Conservation (phyloP, 2,329 filamentous ascomycete species). For the Pyricularia pennisetigena region DNA sequence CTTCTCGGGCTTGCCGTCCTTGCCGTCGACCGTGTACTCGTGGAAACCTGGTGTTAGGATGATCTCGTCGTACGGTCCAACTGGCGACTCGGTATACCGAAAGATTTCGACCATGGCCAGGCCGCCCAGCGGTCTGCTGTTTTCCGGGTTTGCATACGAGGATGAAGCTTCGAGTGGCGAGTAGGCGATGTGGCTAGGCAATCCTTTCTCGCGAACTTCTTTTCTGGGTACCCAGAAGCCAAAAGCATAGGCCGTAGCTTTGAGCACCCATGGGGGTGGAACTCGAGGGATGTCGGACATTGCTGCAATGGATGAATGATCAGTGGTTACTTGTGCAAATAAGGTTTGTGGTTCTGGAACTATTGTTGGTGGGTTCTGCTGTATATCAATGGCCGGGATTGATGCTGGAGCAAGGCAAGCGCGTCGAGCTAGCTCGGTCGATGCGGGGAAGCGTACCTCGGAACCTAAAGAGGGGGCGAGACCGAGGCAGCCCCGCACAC, state of each 20-base stretch:
- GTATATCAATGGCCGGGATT: background rate
- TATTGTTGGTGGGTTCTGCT: background rate
- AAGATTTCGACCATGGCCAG: slow-evolving; percentile 39
- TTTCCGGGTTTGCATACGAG: slow-evolving; percentile 20
- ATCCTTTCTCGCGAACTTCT: slow-evolving; percentile 14
- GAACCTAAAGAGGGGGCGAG: background rate
- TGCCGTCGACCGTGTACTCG: slow-evolving; percentile 25
- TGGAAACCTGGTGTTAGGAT: slow-evolving; percentile 36
- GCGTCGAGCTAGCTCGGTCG: background rate
- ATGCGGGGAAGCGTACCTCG: background rate
- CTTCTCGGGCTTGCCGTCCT: slow-evolving; percentile 19
- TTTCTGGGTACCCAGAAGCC: slow-evolving; percentile 25
- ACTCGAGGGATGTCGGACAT: slow-evolving; percentile 8
- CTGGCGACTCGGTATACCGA: slow-evolving; percentile 38
- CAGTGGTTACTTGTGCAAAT: no score
- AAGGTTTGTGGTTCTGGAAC: background rate
- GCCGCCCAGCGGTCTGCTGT: slow-evolving; percentile 30
- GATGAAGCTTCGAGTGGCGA: slow-evolving; percentile 35
- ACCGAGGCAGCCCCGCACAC: background rate
- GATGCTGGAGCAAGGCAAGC: background rate
- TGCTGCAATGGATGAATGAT: no score
- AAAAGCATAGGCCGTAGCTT: slow-evolving; percentile 32
- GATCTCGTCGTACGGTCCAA: slow-evolving; percentile 45
- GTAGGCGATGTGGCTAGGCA: slow-evolving; percentile 28
- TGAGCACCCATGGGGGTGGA: slow-evolving; percentile 32